Evolutionary conservation across 306 rosid species (phyloP), one percentile per base, ranked within the genome.

Genomic region (Prunus mira): DNA sequence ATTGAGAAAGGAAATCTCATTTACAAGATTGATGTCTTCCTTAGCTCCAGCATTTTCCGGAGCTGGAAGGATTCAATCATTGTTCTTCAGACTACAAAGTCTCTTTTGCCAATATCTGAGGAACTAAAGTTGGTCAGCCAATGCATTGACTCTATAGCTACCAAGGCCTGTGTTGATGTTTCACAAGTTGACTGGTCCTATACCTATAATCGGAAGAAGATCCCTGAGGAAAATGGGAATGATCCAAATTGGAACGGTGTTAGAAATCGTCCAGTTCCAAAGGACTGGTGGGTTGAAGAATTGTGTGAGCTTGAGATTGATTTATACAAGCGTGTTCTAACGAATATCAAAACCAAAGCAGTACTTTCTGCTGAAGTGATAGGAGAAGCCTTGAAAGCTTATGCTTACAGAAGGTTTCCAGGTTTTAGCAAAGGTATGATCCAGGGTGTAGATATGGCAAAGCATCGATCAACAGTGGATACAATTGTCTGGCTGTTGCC

Each of bases 31-130:
- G 99, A 96, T 74, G 93, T 89, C 80, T 96, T 96, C 85, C 98
- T 96, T 49, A 82, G 80, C 84, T 88, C 99, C 38, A 91, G 98
- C 88, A 84, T 96, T 73, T 96, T 96, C 78, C 92, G 89, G 52
- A 88, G 97, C 87, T 96, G 99, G 99, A 96, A 96, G 88, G 99
- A 96, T 78, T 96, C 99, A 1, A 91, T 92, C 83, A 92, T 96
- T 76, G 92, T 91, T 84, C 98, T 96, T 75, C 97, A 96, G 86
- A 86, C 93, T 62, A 87, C 93, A 0, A 92, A 88, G 77, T 81
- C 88, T 49, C 81, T 96, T 81, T 60, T 79, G 62, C 91, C 96
- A 18, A 69, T 89, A 76, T 82, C 84, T 24, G 93, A 92, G 86
- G 97, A 91, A 65, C 87, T 87, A 81, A 92, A 92, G 78, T 90